Evolutionary conservation across 805 yeast genomes (phyloP).

Genomic region (Metschnikowia baotianmanensis): DNA sequence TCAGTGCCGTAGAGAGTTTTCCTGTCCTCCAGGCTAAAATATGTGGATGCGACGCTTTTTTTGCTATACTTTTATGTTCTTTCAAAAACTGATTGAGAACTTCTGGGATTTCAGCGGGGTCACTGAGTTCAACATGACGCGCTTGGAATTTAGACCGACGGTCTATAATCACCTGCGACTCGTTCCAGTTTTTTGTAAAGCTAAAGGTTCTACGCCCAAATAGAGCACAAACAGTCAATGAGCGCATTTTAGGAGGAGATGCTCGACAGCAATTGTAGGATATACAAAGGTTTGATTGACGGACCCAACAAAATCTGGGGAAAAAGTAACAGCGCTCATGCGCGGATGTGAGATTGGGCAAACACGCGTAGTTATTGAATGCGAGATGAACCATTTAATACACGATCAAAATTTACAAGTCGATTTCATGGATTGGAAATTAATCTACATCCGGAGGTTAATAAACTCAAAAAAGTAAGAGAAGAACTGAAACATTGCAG

Average conservation of each 20-base stretch:
- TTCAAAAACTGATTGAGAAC: slow-evolving; percentile 42
- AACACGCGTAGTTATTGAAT: too few species aligned
- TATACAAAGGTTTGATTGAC: too few species aligned
- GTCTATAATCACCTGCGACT: slow-evolving; percentile 34
- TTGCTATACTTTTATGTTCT: slow-evolving; percentile 46
- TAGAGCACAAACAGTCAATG: neutral
- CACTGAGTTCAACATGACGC: slow-evolving; percentile 43
- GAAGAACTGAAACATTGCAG: too few species aligned
- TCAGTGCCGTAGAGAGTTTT: slow-evolving; percentile 2
- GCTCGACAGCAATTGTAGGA: too few species aligned
- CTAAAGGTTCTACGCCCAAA: slow-evolving; percentile 4
- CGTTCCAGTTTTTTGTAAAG: slow-evolving; percentile 28
- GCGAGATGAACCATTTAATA: too few species aligned
- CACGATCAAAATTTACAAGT: too few species aligned
- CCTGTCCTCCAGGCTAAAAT: slow-evolving; percentile 75
- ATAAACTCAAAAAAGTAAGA: too few species aligned
- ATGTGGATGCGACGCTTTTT: slow-evolving; percentile 63
- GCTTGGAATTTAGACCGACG: slow-evolving; percentile 70
- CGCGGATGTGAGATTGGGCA: too few species aligned
- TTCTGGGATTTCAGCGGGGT: slow-evolving; percentile 41
- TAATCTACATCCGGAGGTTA: too few species aligned
- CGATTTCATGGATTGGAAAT: too few species aligned
- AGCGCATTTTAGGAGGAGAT: neutral
- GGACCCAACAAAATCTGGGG: too few species aligned
- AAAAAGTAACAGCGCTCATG: too few species aligned